Evolutionary conservation across 768 basidiomycete species (phyloP), one percentile per base, ranked within the genome.

Genomic region (Termitomyces sp.): DNA sequence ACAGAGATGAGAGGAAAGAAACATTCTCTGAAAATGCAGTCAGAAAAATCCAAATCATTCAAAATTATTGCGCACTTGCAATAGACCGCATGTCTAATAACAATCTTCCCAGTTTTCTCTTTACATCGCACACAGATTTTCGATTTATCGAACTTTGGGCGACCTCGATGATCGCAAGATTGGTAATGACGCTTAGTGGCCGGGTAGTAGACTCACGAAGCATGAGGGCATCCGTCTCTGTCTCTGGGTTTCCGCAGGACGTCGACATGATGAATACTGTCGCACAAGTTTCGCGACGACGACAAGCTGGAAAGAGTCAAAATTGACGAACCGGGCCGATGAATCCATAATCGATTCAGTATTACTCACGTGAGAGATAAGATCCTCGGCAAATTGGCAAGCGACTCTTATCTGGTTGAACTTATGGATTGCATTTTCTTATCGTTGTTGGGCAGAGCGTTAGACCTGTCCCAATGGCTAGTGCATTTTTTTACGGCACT

Each of bases 401-500:
- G 12, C 31, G 19, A 27, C 21, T 23, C 34, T 48, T 12, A 12
- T 48, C 41, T 42, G n/a, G n/a, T n/a, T n/a, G n/a, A n/a, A n/a
- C n/a, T n/a, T n/a, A n/a, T n/a, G n/a, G n/a, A n/a, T n/a, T n/a
- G n/a, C n/a, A n/a, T n/a, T n/a, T n/a, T n/a, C n/a, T 29, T 11
- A 11, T 29, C 37, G 35, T n/a, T n/a, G 35, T 49, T n/a, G 17
- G 16, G 23, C 23, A 4, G 16, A 35, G 48, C 17, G 9, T n/a
- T 5, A 49, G 23, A 35, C 23, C 16, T 19, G 12, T 46, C 14
- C 10, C 27, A 7, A 62, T 62, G 62, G 44, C 51, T 17, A 59
- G 62, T 19, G 86, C 86, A 17, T 95, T 95, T 71, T 90, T 93
- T 75, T 94, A 95, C 70, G 95, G 95, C 12, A 96, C 92, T 0